A percentile compares a stretch with the other conserved stretches of the same genome.
Evolutionary conservation across 805 yeast genomes (phyloP).

Genomic region (Yarrowia keelungensis): DNA sequence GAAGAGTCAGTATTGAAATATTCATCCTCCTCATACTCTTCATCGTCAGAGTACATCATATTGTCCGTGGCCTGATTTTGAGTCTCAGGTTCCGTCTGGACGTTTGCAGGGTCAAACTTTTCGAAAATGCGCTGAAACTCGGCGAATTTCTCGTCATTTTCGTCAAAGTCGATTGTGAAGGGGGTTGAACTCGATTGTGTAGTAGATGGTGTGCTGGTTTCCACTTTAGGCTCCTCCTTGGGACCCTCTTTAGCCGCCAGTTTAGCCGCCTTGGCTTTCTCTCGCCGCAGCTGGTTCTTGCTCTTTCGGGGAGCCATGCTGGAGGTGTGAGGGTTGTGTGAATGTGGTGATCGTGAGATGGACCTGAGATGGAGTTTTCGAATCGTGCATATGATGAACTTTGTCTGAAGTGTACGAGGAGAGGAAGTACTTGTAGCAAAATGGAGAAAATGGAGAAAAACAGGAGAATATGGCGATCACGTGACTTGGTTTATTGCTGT

Average conservation of each 20-base stretch:
- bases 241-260: not conserved
- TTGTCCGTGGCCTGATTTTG: not conserved
- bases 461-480: no score
- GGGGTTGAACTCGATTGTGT: not conserved
- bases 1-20: constrained; percentile 46
- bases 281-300: constrained; percentile 52
- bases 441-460: no score
- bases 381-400: no score
- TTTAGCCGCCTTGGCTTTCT: constrained; percentile 55
- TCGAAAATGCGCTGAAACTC: constrained; percentile 22
- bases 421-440: no score
- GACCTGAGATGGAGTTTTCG: no score
- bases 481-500: no score
- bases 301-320: constrained; percentile 50
- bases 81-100: not conserved
- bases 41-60: constrained; percentile 31
- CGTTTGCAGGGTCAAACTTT: constrained; percentile 22
- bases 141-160: constrained; percentile 8
- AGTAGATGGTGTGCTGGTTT: not conserved
- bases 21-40: constrained; percentile 43
- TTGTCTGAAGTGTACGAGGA: no score
- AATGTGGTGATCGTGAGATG: not conserved
- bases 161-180: constrained; percentile 13
- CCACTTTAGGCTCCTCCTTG: not conserved
- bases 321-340: not conserved